Percentiles rank a stretch among this genome's conserved stretches.
Conservation (phyloP, 2,329 filamentous ascomycete species). For the Apiospora marii region DNA sequence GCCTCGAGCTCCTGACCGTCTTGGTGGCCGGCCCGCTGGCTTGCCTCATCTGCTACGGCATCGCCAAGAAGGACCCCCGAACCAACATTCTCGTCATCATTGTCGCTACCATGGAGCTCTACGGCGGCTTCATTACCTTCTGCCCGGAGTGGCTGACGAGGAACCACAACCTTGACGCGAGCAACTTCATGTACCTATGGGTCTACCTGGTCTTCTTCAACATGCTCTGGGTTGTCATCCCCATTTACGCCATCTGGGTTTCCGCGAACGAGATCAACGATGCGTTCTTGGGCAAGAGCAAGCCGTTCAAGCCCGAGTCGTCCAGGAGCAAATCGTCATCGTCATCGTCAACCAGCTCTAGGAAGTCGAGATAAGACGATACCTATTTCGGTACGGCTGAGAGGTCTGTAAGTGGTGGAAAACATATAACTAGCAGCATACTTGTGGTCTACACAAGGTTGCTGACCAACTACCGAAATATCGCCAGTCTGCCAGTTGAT, state of each 20-base stretch:
- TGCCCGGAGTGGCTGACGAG: conserved; percentile 73
- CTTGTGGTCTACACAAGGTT: not conserved
- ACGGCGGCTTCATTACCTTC: conserved; percentile 76
- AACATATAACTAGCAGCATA: not conserved
- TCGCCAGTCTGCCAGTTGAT: not conserved
- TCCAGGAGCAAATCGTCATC: not conserved
- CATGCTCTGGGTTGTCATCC: conserved; percentile 71
- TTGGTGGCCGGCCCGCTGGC: conserved; percentile 68
- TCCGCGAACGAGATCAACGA: conserved; percentile 61
- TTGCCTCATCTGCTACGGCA: conserved; percentile 65
- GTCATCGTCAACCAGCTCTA: conserved; percentile 28
- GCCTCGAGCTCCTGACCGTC: conserved; percentile 71
- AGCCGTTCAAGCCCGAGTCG: not conserved
- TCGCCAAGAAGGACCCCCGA: conserved; percentile 61
- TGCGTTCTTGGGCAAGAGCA: conserved; percentile 55
- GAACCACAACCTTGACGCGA: conserved; percentile 68
- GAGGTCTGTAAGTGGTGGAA: not conserved
- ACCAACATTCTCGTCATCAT: conserved; percentile 70
- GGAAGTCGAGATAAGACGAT: not conserved
- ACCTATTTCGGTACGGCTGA: not conserved
- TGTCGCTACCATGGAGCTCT: conserved; percentile 71
- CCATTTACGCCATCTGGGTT: conserved; percentile 65
- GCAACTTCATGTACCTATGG: conserved; percentile 74
- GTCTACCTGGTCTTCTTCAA: conserved; percentile 75
- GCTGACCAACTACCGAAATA: not conserved